phyloP scores from a whole-genome alignment of 176 grass and related monocot species.

The Saccharum officinarum region DNA sequence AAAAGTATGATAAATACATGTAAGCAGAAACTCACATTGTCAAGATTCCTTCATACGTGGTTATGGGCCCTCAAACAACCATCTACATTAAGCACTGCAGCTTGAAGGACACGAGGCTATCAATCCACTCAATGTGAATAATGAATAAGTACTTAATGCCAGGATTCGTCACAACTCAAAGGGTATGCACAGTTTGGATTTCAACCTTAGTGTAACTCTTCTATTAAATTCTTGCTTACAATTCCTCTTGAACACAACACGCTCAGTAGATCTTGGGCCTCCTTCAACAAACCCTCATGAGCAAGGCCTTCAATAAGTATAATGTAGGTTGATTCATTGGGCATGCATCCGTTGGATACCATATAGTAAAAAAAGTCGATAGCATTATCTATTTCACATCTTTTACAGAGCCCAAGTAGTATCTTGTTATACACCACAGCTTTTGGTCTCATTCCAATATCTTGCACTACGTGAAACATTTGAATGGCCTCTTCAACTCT shows the following conservation, averaged over 20 bases:
- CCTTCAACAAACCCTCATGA: conserved; percentile 44
- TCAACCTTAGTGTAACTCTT: conserved; percentile 25
- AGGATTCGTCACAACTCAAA: conserved; percentile 16
- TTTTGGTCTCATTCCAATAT: conserved; percentile 61
- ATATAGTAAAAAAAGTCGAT: conserved; percentile 53
- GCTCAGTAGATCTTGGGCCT: conserved; percentile 40
- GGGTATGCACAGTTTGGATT: conserved; percentile 19
- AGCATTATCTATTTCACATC: conserved; percentile 39
- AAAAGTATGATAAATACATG: not conserved
- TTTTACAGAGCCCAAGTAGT: conserved; percentile 54
- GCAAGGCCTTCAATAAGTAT: conserved; percentile 63
- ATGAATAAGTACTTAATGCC: conserved; percentile 7
- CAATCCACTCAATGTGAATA: conserved; percentile 10
- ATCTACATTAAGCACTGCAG: conserved; percentile 24
- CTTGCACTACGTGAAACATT: conserved; percentile 41
- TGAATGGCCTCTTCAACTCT: conserved; percentile 55
- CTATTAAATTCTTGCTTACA: conserved; percentile 35
- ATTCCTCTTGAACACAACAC: conserved; percentile 44
- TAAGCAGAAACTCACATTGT: conserved; percentile 29
- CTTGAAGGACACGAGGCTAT: conserved; percentile 1
- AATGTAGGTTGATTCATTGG: conserved; percentile 58
- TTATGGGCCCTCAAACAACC: not conserved
- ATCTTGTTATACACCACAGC: conserved; percentile 59
- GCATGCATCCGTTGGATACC: conserved; percentile 52
- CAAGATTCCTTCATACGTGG: not conserved